These are phyloP conservation scores for Lactuca sativa DNA, from an alignment of 129 eudicot genomes.

Conservation along the genomic window DNA sequence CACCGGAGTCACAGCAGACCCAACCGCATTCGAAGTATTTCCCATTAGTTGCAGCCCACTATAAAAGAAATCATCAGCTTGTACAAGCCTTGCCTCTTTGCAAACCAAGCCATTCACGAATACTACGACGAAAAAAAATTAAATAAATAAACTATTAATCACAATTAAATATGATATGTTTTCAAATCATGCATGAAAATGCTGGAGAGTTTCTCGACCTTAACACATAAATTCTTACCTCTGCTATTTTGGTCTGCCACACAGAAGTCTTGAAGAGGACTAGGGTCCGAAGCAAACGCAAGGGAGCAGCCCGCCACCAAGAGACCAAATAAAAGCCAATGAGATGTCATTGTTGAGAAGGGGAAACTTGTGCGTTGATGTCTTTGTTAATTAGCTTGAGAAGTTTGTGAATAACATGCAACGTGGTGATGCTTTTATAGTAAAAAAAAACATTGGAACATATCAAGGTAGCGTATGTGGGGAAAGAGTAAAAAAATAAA, in stretches of 20 bases:
- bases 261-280: too few relatives aligned
- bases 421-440: conserved; percentile 20
- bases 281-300: too few relatives aligned
- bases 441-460: neutral
- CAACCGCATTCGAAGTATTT: too few relatives aligned
- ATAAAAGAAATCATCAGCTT: too few relatives aligned
- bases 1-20: too few relatives aligned
- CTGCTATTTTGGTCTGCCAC: too few relatives aligned
- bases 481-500: too few relatives aligned
- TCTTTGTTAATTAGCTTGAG: conserved; percentile 4
- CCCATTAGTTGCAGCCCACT: too few relatives aligned
- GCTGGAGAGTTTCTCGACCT: neutral
- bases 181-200: neutral
- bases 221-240: neutral
- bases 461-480: neutral
- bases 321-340: neutral
- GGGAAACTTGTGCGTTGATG: neutral
- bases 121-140: neutral
- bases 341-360: conserved; percentile 14
- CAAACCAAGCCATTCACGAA: conserved; percentile 19
- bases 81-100: conserved; percentile 10
- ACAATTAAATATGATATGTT: neutral
- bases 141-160: neutral
- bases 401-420: conserved; percentile 6
- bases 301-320: too few relatives aligned